Base-by-base conservation (phyloP, 2,329 filamentous ascomycete genomes). In the Colletotrichum plurivorum region DNA sequence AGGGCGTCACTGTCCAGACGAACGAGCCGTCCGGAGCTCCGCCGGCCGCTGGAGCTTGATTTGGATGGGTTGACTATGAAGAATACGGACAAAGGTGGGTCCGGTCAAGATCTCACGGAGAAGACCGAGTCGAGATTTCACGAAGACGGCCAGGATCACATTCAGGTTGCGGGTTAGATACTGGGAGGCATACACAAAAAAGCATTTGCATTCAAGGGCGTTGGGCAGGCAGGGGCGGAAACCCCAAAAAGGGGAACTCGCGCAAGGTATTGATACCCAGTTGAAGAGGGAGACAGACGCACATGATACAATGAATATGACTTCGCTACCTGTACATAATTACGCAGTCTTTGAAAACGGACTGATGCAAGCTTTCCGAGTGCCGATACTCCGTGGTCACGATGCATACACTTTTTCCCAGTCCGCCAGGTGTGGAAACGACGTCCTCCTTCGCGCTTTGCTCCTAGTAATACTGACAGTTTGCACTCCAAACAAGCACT, bases 1-100 rank as follows among this genome's bases (percentile, higher is more conserved):
- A 79, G 25, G 86, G 83, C 41, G 76, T 86, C 4, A 85, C 84
- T 1, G 73, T 83, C 31, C 88, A 88, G 75, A 82, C 82, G 2
- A 85, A 83, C 70, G 76, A 78, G 43, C 31, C 67, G 5, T 71
- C 76, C 9, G 77, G 18, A 15, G 22, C 6, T n/a, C 16, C 80
- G 27, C 68, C 57, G 48, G 16, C 48, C 7, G 18, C n/a, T 6
- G 27, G 25, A 48, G 10, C 13, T 22, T n/a, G 41, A 15, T 43
- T 43, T 16, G 13, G 41, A 15, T 15, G 4, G 41, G 4, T 15
- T 41, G 13, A 10, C 10, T 4, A 15, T 41, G 13, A 41, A 41
- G 16, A n/a, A 15, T 13, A 43, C 41, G 41, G 12, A 4, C 10
- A 16, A 5, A 43, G 31, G 31, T 9, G 7, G 31, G 10, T 10